A percentile compares a stretch with the other conserved stretches of the same genome.
Evolutionary conservation across 441 rosid species (phyloP).

Genomic region (Raphanus hybrid): DNA sequence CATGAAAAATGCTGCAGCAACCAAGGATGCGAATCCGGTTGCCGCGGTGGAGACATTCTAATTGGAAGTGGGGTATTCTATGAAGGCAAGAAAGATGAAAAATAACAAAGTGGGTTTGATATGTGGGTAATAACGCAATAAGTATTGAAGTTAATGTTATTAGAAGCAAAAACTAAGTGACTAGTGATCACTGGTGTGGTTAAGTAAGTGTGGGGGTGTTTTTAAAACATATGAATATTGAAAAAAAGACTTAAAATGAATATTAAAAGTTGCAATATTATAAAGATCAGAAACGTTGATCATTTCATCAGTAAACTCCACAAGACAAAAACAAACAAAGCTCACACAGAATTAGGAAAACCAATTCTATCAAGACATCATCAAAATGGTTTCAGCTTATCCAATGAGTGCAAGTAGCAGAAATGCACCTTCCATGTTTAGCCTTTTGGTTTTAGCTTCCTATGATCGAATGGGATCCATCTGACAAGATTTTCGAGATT

Average conservation of each 20-base stretch:
- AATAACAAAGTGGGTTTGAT: slow-evolving; percentile 17
- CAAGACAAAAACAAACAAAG: neutral
- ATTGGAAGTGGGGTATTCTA: neutral
- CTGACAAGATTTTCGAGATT: too few species aligned
- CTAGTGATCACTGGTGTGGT: slow-evolving; percentile 12
- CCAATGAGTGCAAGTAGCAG: slow-evolving; percentile 4
- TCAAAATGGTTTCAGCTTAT: slow-evolving; percentile 21
- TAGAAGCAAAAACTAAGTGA: slow-evolving; percentile 20
- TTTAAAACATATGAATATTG: neutral
- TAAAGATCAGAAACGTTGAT: neutral
- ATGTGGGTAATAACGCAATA: slow-evolving; percentile 16
- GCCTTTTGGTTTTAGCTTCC: too few species aligned
- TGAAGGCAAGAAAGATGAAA: neutral
- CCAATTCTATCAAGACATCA: slow-evolving; percentile 5
- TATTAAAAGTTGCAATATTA: neutral
- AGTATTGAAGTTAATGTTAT: neutral
- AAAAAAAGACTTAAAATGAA: neutral
- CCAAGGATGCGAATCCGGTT: slow-evolving; percentile 39
- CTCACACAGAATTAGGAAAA: slow-evolving; percentile 3
- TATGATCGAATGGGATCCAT: too few species aligned
- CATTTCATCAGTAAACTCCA: neutral
- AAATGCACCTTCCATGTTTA: neutral
- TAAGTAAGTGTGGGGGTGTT: slow-evolving; percentile 9
- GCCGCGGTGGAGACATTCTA: slow-evolving; percentile 47
- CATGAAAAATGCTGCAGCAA: slow-evolving; percentile 52